Percentiles rank a stretch among this genome's conserved stretches.
Evolutionary conservation across 2,329 filamentous ascomycete species (phyloP).

Genomic region (Neodidymelliopsis sp.): DNA sequence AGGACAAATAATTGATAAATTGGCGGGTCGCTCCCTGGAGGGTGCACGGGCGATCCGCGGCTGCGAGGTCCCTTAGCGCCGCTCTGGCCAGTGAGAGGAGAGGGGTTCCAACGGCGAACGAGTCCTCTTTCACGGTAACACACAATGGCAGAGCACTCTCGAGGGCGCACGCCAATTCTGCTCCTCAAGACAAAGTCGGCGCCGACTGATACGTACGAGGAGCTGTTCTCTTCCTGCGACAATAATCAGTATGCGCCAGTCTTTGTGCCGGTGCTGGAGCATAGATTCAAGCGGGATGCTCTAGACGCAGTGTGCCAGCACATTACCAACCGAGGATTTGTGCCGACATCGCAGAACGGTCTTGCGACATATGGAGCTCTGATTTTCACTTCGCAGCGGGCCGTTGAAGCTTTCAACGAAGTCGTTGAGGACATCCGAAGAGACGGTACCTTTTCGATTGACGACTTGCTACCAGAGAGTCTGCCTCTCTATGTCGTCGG

Average conservation of each 20-base stretch:
- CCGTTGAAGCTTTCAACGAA: slow-evolving; percentile 77
- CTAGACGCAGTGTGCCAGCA: slow-evolving; percentile 61
- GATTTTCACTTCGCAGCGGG: slow-evolving; percentile 84
- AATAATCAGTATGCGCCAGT: slow-evolving; percentile 64
- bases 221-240: slow-evolving; percentile 64
- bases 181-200: slow-evolving; percentile 80
- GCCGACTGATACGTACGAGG: slow-evolving; percentile 75
- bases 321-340: slow-evolving; percentile 57
- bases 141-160: slow-evolving; percentile 33
- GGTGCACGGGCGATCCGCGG: slow-evolving; percentile 16
- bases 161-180: slow-evolving; percentile 62
- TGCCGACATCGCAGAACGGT: slow-evolving; percentile 22
- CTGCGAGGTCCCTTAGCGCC: slow-evolving; percentile 10
- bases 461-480: slow-evolving; percentile 53
- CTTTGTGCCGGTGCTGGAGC: slow-evolving; percentile 81
- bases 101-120: slow-evolving; percentile 8
- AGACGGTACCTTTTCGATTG: slow-evolving; percentile 31
- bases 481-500: slow-evolving; percentile 80
- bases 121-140: slow-evolving; percentile 15
- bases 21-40: slow-evolving; percentile 27
- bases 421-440: slow-evolving; percentile 65
- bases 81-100: slow-evolving; percentile 7
- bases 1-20: slow-evolving; percentile 29
- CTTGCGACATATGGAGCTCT: slow-evolving; percentile 71
- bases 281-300: slow-evolving; percentile 69